phyloP scores from a whole-genome alignment of 2,329 filamentous ascomycete genomes.

The Arthrobotrys conoides region DNA sequence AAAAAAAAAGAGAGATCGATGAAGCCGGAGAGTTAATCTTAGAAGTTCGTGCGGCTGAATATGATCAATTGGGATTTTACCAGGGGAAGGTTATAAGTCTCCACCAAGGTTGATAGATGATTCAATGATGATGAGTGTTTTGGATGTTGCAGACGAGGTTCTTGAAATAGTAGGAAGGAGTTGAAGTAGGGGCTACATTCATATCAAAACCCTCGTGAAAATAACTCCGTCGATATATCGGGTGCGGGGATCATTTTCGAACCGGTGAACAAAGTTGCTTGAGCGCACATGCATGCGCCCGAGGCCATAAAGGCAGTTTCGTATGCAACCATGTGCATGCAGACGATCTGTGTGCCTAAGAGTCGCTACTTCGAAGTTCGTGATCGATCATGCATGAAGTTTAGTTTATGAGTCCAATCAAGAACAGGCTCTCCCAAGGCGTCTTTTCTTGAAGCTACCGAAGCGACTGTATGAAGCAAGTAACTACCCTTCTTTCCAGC shows the following conservation, averaged over 20 bases:
- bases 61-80: neutral
- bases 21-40: conserved; percentile 25
- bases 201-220: conserved; percentile 15
- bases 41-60: conserved; percentile 42
- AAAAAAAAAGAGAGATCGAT: conserved; percentile 28
- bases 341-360: conserved; percentile 5
- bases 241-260: conserved; percentile 25
- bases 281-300: conserved; percentile 19
- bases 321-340: conserved; percentile 30
- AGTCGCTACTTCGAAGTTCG: conserved; percentile 31
- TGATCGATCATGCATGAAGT: conserved; percentile 48
- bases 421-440: conserved; percentile 51
- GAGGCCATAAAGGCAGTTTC: conserved; percentile 57
- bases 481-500: conserved; percentile 7
- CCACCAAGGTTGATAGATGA: conserved; percentile 36
- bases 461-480: neutral
- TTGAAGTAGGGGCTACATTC: conserved; percentile 25
- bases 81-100: conserved; percentile 9
- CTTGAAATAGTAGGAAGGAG: conserved; percentile 45
- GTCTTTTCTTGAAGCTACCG: conserved; percentile 17
- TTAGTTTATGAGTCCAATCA: conserved; percentile 51
- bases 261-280: conserved; percentile 18
- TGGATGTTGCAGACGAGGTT: conserved; percentile 33
- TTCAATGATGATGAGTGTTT: conserved; percentile 22
- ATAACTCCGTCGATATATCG: conserved; percentile 4